These are phyloP conservation scores for Heracleum sosnowskyi DNA, from an alignment of 129 eudicot species.

Conservation along the genomic window DNA sequence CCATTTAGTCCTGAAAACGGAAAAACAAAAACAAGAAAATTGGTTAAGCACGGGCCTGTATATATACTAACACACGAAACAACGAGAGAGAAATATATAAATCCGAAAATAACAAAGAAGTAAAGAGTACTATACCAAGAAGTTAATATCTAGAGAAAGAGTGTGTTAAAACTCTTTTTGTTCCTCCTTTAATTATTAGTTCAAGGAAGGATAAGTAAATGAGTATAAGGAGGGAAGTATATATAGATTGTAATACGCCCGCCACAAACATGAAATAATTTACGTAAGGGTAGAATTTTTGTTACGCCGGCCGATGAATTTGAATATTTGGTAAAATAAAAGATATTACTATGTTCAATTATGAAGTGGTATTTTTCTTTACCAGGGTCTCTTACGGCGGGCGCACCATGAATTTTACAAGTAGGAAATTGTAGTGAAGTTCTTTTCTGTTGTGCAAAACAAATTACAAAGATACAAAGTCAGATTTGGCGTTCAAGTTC, in stretches of 20 bases:
- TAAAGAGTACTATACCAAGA: neutral
- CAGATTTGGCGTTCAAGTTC: neutral
- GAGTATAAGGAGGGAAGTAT: neutral
- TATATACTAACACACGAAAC: neutral
- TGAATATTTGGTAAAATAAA: too few species aligned
- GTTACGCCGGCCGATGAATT: neutral
- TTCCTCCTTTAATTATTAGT: neutral
- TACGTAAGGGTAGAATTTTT: neutral
- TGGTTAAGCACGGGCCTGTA: neutral
- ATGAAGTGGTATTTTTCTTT: too few species aligned
- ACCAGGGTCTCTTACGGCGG: conserved; percentile 3
- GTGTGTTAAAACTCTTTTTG: too few species aligned
- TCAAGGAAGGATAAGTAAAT: neutral
- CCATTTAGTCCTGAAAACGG: neutral
- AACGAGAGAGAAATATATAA: neutral
- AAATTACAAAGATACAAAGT: neutral
- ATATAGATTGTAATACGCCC: neutral
- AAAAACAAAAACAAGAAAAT: neutral
- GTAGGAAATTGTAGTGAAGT: neutral
- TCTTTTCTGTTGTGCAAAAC: neutral
- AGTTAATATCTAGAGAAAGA: neutral
- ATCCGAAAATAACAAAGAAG: neutral
- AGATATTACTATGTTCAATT: too few species aligned
- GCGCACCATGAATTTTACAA: neutral
- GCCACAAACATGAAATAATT: neutral